phyloP scores from a whole-genome alignment of 108 stramenopile species.

The Aurantiochytrium sp. region DNA sequence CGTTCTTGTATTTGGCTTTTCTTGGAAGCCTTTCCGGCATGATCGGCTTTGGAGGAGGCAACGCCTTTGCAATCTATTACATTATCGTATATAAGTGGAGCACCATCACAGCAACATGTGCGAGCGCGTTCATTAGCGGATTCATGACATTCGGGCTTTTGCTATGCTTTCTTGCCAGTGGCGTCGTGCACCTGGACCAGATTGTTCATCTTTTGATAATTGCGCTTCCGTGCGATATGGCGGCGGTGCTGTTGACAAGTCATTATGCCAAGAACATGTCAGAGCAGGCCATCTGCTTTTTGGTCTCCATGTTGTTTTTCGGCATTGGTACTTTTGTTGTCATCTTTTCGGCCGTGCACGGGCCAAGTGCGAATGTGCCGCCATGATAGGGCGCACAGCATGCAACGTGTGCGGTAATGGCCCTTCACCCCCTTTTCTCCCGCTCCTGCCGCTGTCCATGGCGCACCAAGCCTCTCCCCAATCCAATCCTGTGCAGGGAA shows the following conservation, averaged over 20 bases:
- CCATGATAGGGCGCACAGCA: background rate
- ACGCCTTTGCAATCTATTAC: background rate
- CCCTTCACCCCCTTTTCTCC: background rate
- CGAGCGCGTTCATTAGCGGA: background rate
- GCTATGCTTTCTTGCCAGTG: background rate
- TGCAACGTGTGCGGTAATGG: background rate
- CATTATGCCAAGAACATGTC: background rate
- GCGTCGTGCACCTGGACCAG: background rate
- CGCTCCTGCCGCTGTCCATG: background rate
- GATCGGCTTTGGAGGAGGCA: background rate
- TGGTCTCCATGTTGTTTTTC: background rate
- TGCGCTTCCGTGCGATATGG: background rate
- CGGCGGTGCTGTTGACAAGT: background rate
- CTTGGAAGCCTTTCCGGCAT: background rate
- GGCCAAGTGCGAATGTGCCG: background rate
- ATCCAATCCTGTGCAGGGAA: too few species aligned
- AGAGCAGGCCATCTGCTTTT: background rate
- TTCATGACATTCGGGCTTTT: background rate
- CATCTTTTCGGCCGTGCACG: background rate
- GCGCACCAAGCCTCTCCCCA: too few species aligned
- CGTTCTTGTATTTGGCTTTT: background rate
- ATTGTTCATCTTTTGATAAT: background rate
- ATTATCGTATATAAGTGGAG: background rate
- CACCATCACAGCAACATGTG: background rate
- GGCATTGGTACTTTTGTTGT: background rate